These are phyloP conservation scores for Malassezia dermatis DNA, from an alignment of 1,284 basidiomycete species.

Conservation along the genomic window DNA sequence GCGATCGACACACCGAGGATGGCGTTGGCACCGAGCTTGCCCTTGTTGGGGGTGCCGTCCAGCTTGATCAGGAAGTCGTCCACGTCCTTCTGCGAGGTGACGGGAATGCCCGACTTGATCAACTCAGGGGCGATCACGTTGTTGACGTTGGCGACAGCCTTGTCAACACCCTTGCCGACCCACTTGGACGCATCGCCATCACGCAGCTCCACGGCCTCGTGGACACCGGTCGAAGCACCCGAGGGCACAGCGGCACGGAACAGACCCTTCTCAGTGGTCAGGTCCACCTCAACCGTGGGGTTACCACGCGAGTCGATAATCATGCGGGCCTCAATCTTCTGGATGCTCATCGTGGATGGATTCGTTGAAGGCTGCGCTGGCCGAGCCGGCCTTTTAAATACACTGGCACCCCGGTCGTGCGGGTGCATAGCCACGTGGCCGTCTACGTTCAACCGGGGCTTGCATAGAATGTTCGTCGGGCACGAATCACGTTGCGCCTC, in stretches of 20 bases:
- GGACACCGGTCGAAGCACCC: slow-evolving; percentile 93
- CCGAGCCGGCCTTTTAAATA: neutral
- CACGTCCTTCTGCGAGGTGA: slow-evolving; percentile 88
- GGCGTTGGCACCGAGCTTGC: slow-evolving; percentile 97
- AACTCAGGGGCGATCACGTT: slow-evolving; percentile 77
- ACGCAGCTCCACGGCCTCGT: slow-evolving; percentile 97
- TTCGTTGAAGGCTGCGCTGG: neutral
- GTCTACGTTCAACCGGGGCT: neutral
- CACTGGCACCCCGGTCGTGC: slow-evolving; percentile 2
- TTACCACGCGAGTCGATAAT: slow-evolving; percentile 47
- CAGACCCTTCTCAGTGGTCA: slow-evolving; percentile 55
- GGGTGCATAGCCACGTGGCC: neutral
- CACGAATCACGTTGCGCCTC: neutral
- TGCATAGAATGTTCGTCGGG: neutral
- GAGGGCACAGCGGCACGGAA: slow-evolving; percentile 94
- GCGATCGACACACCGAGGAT: slow-evolving; percentile 98
- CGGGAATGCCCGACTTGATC: slow-evolving; percentile 72
- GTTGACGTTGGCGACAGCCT: slow-evolving; percentile 94
- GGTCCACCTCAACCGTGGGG: slow-evolving; percentile 48
- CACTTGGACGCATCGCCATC: slow-evolving; percentile 88
- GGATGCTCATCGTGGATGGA: slow-evolving; percentile 31
- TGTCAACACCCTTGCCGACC: slow-evolving; percentile 78
- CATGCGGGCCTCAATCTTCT: slow-evolving; percentile 38
- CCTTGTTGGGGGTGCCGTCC: slow-evolving; percentile 96
- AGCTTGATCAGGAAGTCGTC: slow-evolving; percentile 98